Evolutionary conservation across 306 rosid species (phyloP).

Genomic region (Vicia villosa): DNA sequence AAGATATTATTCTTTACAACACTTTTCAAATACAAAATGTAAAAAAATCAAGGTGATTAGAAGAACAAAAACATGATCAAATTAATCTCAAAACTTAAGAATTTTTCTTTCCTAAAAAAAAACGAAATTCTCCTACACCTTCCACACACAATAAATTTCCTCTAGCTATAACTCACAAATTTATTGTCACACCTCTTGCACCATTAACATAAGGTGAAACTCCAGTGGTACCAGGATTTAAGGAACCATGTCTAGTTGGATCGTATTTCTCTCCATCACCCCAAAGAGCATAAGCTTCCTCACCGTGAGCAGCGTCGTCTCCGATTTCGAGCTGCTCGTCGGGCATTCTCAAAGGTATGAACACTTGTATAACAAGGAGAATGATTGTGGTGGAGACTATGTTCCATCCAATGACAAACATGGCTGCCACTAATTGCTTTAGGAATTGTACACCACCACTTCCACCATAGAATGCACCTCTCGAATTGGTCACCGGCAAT

Average conservation of each 20-base stretch:
- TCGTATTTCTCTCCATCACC: conserved; percentile 95
- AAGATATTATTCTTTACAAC: not conserved
- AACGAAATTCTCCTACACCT: conserved; percentile 41
- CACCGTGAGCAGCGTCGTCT: conserved; percentile 95
- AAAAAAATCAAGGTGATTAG: not conserved
- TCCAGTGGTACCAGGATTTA: conserved; percentile 19
- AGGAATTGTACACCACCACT: conserved; percentile 68
- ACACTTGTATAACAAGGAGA: conserved; percentile 58
- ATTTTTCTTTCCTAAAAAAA: not conserved
- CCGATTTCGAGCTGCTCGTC: conserved; percentile 82
- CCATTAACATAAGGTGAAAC: conserved; percentile 81
- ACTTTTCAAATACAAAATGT: conserved; percentile 5
- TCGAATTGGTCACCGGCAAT: conserved; percentile 56
- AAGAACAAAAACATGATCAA: not conserved
- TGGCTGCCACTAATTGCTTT: conserved; percentile 77
- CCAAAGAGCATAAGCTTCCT: conserved; percentile 98
- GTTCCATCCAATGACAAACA: conserved; percentile 82
- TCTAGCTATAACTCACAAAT: conserved; percentile 40
- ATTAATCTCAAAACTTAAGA: conserved; percentile 1
- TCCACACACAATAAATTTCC: not conserved
- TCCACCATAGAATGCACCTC: conserved; percentile 89
- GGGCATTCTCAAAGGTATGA: conserved; percentile 87
- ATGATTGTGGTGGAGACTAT: conserved; percentile 79
- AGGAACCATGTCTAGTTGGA: conserved; percentile 70
- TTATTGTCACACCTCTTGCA: conserved; percentile 87